A percentile compares a stretch with the other conserved stretches of the same genome.
These are phyloP conservation scores for Lactifluus hygrophoroides DNA, from an alignment of 768 basidiomycete species.

Conservation along the genomic window DNA sequence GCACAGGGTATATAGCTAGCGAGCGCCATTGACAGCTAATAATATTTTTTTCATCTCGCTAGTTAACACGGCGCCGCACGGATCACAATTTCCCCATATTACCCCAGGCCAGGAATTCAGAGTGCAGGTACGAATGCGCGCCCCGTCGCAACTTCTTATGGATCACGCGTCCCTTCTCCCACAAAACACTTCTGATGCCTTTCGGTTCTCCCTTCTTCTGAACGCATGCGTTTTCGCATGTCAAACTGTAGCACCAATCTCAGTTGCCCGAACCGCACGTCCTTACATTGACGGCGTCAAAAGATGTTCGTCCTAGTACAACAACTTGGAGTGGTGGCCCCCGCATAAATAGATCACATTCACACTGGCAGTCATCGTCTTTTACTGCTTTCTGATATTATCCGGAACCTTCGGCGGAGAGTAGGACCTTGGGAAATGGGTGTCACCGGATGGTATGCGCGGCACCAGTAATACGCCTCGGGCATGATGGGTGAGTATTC, in stretches of 20 bases:
- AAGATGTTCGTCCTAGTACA: neutral
- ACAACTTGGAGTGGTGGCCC: neutral
- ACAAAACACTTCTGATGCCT: neutral
- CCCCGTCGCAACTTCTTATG: neutral
- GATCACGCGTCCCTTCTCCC: neutral
- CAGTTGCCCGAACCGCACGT: neutral
- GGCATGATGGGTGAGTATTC: neutral
- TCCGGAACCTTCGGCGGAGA: neutral
- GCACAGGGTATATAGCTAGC: neutral
- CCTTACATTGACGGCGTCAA: neutral
- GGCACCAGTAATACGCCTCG: neutral
- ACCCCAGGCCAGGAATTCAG: neutral
- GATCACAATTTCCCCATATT: neutral
- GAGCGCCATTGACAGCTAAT: neutral
- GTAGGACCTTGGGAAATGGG: neutral
- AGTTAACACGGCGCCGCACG: neutral
- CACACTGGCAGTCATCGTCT: neutral
- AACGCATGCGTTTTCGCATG: neutral
- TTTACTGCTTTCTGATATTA: neutral
- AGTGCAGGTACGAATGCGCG: neutral
- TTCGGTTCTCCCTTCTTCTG: neutral
- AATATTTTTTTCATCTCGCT: neutral
- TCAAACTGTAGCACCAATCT: neutral
- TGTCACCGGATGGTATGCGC: neutral
- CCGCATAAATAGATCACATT: neutral